Evolutionary conservation across 495 filamentous ascomycete species (phyloP), one percentile per base, ranked within the genome.

Genomic region (Ramalina peruviana): DNA sequence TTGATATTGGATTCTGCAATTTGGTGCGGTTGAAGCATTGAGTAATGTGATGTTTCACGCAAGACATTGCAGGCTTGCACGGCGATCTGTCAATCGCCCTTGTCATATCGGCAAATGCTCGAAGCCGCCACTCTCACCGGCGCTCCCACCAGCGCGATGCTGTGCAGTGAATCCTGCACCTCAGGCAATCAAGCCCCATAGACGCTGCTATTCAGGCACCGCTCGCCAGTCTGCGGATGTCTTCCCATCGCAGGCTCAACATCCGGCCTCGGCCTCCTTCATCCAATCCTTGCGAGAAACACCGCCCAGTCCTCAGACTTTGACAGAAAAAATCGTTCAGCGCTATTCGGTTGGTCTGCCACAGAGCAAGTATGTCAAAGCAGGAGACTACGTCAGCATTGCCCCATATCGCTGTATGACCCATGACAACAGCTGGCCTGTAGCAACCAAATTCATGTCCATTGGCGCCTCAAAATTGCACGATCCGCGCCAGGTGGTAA

Each of bases 261-360:
- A 74, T 53, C 63, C 70, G 10, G 44, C 62, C 3, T 54, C 70
- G 10, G 65, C 73, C 12, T 60, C 68, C 2, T 54, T 73, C 42
- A 65, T 72, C 43, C 68, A 68, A 11, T 67, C 68, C 9, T 52
- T 73, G 17, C 60, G 67, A 47, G 54, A 62, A 1, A 52, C 65
- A 4, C 54, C 58, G 27, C 59, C 64, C 15, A 60, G 62, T 2
- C 76, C 80, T 0, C 90, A 95, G 64, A 94, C 87, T 46, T 66
- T 94, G 27, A 94, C 87, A 17, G 88, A 95, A 67, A 94, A 94
- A 70, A 94, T 95, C 48, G 82, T 94, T 0, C 89, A 95, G 60
- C 63, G 72, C 10, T 81, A 92, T 64, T 72, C 85, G 0, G 68
- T 86, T 15, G 85, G 81, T 40, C 75, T 94, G 4, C 59, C 80